Conservation (phyloP, 805 yeast genomes). For the Sungouiella blattae region DNA sequence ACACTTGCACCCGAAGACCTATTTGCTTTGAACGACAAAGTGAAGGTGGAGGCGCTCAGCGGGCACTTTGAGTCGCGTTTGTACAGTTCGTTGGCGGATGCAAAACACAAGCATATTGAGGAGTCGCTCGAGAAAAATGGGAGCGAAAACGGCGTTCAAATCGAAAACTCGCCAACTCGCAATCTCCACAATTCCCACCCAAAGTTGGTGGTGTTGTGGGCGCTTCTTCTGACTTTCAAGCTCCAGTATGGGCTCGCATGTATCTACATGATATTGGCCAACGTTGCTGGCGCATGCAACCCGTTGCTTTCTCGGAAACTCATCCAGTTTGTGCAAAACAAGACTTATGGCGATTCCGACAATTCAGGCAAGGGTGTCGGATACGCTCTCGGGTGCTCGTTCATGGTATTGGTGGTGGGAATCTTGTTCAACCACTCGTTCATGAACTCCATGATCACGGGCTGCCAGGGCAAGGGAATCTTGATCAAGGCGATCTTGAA, state of each 20-base stretch:
- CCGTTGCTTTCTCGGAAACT: constrained; percentile 38
- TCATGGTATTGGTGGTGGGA: constrained; percentile 27
- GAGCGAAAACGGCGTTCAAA: neutral
- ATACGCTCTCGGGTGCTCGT: constrained; percentile 37
- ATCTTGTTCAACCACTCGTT: constrained; percentile 57
- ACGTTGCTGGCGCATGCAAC: constrained; percentile 22
- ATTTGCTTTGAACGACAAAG: constrained; percentile 34
- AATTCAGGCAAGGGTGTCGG: constrained; percentile 31
- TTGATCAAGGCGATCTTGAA: constrained; percentile 66
- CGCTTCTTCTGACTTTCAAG: constrained; percentile 28
- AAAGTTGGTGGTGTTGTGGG: constrained; percentile 18
- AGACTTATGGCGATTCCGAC: constrained; percentile 21
- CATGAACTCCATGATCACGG: constrained; percentile 56
- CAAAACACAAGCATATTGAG: constrained; percentile 18
- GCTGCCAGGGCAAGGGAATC: constrained; percentile 68
- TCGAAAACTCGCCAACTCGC: constrained; percentile 5
- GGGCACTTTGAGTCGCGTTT: constrained; percentile 20
- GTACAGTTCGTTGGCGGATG: constrained; percentile 5
- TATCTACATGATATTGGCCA: constrained; percentile 22
- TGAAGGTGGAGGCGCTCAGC: constrained; percentile 32
- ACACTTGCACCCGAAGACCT: constrained; percentile 65
- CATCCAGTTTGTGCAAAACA: constrained; percentile 31
- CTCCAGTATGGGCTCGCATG: constrained; percentile 24
- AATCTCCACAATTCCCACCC: constrained; percentile 33
- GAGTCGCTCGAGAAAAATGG: constrained; percentile 14